Evolutionary conservation across 2,329 filamentous ascomycete genomes (phyloP).

Genomic region (Colletotrichum incanum): DNA sequence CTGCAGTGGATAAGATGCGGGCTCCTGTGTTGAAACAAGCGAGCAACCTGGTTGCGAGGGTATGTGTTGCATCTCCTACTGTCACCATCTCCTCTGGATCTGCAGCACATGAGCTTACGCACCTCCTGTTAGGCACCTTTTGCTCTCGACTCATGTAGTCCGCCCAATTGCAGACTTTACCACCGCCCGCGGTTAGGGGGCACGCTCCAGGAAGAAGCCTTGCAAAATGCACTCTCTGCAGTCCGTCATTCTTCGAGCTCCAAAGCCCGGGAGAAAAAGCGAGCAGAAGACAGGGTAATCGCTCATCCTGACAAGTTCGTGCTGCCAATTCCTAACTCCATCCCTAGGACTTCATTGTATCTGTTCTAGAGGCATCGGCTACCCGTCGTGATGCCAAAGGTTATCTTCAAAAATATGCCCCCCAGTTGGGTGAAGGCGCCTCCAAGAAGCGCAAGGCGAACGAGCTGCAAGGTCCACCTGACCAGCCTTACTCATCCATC

Average conservation of each 20-base stretch:
- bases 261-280: slow-evolving; percentile 57
- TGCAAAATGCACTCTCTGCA: slow-evolving; percentile 36
- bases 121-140: slow-evolving; percentile 20
- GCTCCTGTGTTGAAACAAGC: slow-evolving; percentile 35
- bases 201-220: slow-evolving; percentile 33
- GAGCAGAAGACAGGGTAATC: slow-evolving; percentile 63
- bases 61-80: slow-evolving; percentile 4
- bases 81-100: neutral
- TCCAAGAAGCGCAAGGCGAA: slow-evolving; percentile 18
- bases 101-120: slow-evolving; percentile 3
- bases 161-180: slow-evolving; percentile 31
- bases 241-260: slow-evolving; percentile 38
- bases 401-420: slow-evolving; percentile 88
- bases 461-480: slow-evolving; percentile 10
- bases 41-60: slow-evolving; percentile 32
- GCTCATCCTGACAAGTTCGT: no score
- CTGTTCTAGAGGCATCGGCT: slow-evolving; percentile 88
- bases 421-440: slow-evolving; percentile 24
- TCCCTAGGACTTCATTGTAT: slow-evolving; percentile 84
- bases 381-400: slow-evolving; percentile 94
- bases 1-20: slow-evolving; percentile 23
- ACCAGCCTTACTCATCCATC: slow-evolving; percentile 46
- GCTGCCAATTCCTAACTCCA: slow-evolving; percentile 26
- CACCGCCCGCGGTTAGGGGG: slow-evolving; percentile 33
- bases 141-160: slow-evolving; percentile 29